Percentiles rank a stretch among this genome's conserved stretches.
Conservation (phyloP, 768 basidiomycete species). For the Phlebiopsis flavidoalba region DNA sequence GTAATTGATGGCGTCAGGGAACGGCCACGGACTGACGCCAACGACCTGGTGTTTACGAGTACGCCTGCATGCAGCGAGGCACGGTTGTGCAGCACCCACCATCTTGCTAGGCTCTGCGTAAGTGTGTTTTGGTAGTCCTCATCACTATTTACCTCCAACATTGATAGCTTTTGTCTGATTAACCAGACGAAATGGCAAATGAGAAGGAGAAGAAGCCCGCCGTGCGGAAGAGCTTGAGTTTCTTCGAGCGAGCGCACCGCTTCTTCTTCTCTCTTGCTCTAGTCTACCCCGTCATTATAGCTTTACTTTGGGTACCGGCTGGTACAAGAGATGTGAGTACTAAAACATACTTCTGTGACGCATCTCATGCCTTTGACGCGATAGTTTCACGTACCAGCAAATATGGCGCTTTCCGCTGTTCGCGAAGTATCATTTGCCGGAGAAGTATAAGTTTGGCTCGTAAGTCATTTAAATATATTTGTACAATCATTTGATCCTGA, state of each 20-base stretch:
- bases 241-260: constrained; percentile 26
- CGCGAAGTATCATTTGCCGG: constrained; percentile 63
- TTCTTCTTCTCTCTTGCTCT: constrained; percentile 39
- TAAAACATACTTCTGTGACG: background rate
- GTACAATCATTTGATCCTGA: background rate
- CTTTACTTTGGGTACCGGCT: constrained; percentile 40
- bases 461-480: constrained; percentile 29
- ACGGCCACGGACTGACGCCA: background rate
- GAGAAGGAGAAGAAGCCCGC: background rate
- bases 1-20: background rate
- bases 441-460: constrained; percentile 79
- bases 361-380: background rate
- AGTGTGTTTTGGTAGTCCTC: background rate
- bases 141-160: too few species aligned
- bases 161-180: background rate
- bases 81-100: background rate
- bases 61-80: background rate
- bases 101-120: background rate
- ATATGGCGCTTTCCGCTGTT: constrained; percentile 45
- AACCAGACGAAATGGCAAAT: background rate
- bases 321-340: constrained; percentile 22
- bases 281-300: constrained; percentile 48
- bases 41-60: background rate
- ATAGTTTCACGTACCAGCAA: background rate
- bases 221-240: background rate